Percentiles rank a stretch among this genome's conserved stretches.
Evolutionary conservation across 306 rosid genomes (phyloP).

Genomic region (Glycine soja): DNA sequence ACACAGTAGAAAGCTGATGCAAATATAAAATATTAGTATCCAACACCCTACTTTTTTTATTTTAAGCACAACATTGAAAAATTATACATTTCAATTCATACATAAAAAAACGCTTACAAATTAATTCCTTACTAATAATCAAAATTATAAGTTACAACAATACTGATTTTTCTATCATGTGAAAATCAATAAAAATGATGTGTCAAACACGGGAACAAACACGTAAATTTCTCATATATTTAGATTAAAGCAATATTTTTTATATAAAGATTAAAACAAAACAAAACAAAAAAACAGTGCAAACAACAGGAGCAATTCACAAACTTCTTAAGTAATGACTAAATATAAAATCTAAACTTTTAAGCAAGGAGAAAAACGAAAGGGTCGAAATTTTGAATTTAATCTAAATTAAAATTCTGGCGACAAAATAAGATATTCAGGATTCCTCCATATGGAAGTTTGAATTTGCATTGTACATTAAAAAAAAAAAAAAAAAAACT

Average conservation of each 20-base stretch:
- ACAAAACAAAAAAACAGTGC: background rate
- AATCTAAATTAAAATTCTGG: constrained; percentile 10
- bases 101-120: background rate
- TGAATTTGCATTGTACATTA: constrained; percentile 44
- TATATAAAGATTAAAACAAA: background rate
- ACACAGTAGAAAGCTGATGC: background rate
- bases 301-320: background rate
- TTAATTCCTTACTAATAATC: background rate
- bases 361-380: background rate
- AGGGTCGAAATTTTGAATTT: background rate
- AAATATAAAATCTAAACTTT: background rate
- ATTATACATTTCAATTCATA: background rate
- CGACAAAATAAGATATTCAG: constrained; percentile 31
- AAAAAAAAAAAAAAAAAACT: constrained; percentile 15
- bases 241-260: background rate
- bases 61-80: background rate
- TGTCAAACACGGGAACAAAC: background rate
- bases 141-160: background rate
- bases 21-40: constrained; percentile 16
- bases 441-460: constrained; percentile 38
- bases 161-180: background rate
- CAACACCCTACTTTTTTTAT: background rate
- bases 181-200: background rate
- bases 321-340: background rate
- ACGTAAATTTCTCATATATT: background rate